phyloP scores from a whole-genome alignment of 1,284 basidiomycete species.

The Melampsora americana region DNA sequence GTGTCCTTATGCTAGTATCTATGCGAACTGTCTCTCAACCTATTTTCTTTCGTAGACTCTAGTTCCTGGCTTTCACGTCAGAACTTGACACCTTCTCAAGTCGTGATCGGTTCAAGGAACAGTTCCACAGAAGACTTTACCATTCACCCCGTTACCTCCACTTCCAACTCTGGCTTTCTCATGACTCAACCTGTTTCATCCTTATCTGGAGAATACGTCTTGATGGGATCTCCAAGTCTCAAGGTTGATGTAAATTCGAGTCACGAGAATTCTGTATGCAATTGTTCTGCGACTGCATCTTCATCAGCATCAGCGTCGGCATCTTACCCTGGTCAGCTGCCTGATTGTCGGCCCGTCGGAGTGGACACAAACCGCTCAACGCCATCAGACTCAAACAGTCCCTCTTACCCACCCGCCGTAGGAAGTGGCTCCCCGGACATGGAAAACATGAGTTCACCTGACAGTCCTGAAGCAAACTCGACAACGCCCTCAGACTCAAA shows the following conservation, averaged over 20 bases:
- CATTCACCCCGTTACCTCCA: not conserved
- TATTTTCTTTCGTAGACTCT: not conserved
- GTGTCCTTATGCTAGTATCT: not conserved
- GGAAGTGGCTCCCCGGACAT: not conserved
- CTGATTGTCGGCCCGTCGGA: not conserved
- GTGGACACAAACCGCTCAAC: too few species aligned
- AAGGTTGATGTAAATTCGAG: not conserved
- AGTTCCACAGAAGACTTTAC: not conserved
- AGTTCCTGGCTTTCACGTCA: constrained; percentile 6
- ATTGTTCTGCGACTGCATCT: not conserved
- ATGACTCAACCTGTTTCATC: not conserved
- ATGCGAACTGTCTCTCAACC: too few species aligned
- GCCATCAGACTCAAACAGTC: too few species aligned
- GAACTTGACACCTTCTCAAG: not conserved
- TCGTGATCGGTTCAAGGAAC: not conserved
- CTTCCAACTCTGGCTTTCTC: not conserved
- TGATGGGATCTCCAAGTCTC: constrained; percentile 6
- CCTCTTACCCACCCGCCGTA: not conserved
- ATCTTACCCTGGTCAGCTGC: not conserved
- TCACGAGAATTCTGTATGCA: not conserved
- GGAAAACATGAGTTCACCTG: not conserved
- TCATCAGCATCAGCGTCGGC: not conserved
- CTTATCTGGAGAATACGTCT: not conserved
- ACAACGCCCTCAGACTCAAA: too few species aligned
- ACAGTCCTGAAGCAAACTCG: too few species aligned